phyloP scores from a whole-genome alignment of 1,284 basidiomycete genomes.

The Leccinum fallax region DNA sequence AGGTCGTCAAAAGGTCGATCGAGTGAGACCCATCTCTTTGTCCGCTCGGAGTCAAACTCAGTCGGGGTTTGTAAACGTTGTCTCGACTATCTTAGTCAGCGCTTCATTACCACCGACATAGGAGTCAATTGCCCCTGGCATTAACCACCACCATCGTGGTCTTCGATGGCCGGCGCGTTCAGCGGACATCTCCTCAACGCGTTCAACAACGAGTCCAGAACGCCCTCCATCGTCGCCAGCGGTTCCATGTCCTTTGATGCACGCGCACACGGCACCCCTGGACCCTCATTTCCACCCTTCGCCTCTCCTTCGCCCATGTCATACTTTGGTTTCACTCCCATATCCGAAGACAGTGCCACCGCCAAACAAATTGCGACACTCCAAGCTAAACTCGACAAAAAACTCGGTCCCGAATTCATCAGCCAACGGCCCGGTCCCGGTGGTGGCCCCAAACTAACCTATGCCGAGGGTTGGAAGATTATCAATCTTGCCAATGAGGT shows the following conservation, averaged over 20 bases:
- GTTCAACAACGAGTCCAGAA: constrained; percentile 19
- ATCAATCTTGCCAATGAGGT: constrained; percentile 98
- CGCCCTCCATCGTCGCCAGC: constrained; percentile 42
- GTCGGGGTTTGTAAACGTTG: too few species aligned
- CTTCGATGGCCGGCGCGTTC: constrained; percentile 36
- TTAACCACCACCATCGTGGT: constrained; percentile 9
- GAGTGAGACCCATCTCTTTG: too few species aligned
- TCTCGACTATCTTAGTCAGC: neutral
- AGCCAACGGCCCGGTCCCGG: constrained; percentile 88
- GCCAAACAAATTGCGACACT: constrained; percentile 63
- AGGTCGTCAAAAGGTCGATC: too few species aligned
- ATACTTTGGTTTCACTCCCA: constrained; percentile 20
- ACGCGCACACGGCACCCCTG: constrained; percentile 49
- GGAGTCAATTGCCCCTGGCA: constrained; percentile 8
- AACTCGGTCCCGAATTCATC: constrained; percentile 93
- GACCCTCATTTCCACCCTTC: constrained; percentile 1
- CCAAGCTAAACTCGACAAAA: constrained; percentile 83
- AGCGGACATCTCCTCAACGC: constrained; percentile 35
- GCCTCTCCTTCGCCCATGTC: constrained; percentile 1
- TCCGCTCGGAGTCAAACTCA: too few species aligned
- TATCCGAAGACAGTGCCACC: constrained; percentile 58
- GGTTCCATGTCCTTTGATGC: constrained; percentile 62
- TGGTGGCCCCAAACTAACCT: constrained; percentile 86
- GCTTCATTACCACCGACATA: neutral
- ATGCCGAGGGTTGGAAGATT: constrained; percentile 97